phyloP scores from a whole-genome alignment of 495 filamentous ascomycete genomes.

The Evansstolkia leycettana region DNA sequence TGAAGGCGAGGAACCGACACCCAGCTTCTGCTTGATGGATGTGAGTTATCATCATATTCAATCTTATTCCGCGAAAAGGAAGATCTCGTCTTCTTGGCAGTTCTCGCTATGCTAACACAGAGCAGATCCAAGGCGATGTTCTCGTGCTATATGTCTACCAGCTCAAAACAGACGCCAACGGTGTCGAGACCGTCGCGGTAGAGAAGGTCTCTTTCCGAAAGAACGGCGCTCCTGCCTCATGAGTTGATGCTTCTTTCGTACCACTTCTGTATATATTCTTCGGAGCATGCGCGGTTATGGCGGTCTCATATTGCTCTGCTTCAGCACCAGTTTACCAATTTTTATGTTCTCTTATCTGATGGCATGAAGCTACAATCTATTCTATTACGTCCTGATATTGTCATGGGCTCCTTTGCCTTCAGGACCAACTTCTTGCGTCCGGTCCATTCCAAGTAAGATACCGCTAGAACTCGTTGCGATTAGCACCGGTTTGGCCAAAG shows the following conservation, averaged over 20 bases:
- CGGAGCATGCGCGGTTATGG: conserved; percentile 13
- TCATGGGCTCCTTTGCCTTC: too few species aligned
- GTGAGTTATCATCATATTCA: conserved; percentile 42
- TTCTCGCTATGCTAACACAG: neutral
- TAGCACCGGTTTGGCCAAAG: too few species aligned
- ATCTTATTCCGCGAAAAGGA: neutral
- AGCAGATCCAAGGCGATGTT: conserved; percentile 91
- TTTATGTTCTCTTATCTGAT: neutral
- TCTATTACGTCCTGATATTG: too few species aligned
- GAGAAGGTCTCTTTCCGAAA: conserved; percentile 98
- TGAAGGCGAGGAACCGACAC: conserved; percentile 70
- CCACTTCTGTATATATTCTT: conserved; percentile 23
- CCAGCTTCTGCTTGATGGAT: conserved; percentile 99
- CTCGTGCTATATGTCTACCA: conserved; percentile 97
- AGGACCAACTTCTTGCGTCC: too few species aligned
- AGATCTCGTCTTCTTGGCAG: conserved; percentile 1
- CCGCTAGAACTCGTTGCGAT: too few species aligned
- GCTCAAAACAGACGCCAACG: conserved; percentile 76
- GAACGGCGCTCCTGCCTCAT: conserved; percentile 35
- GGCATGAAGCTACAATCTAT: too few species aligned
- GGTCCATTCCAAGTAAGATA: too few species aligned
- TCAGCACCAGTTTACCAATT: conserved; percentile 2
- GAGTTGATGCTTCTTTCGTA: conserved; percentile 9
- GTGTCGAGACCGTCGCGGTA: conserved; percentile 82
- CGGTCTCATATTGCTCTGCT: conserved; percentile 4